Percentiles rank a stretch among this genome's conserved stretches.
These are phyloP conservation scores for Physocladia obscura DNA, from an alignment of 192 early-diverging fungal genomes.

Conservation along the genomic window DNA sequence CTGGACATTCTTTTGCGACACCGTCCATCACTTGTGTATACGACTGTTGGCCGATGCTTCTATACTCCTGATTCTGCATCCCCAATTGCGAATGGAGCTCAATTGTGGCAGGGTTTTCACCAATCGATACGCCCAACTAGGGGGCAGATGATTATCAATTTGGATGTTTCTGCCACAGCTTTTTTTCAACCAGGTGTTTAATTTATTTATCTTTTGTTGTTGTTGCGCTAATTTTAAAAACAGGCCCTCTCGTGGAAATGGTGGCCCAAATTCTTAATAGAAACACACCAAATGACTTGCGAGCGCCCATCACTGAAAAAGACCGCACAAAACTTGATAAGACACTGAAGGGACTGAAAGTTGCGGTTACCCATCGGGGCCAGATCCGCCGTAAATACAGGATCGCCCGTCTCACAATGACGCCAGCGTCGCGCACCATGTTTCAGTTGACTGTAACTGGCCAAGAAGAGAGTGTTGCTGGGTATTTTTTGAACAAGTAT, in stretches of 20 bases:
- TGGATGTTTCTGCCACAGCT: conserved; percentile 62
- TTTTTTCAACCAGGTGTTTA: conserved; percentile 55
- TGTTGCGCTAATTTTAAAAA: conserved; percentile 10
- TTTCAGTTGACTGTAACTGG: conserved; percentile 58
- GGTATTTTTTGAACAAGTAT: conserved; percentile 79
- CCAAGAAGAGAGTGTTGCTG: conserved; percentile 65
- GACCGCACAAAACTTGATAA: conserved; percentile 51
- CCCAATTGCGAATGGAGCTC: conserved; percentile 69
- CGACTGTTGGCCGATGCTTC: conserved; percentile 85
- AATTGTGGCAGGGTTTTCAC: conserved; percentile 93
- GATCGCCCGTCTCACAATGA: conserved; percentile 64
- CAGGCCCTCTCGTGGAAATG: conserved; percentile 67
- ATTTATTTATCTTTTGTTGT: not conserved
- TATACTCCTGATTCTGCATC: conserved; percentile 71
- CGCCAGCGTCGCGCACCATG: conserved; percentile 65
- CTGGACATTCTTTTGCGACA: conserved; percentile 84
- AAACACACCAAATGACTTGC: conserved; percentile 50
- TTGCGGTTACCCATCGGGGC: conserved; percentile 56
- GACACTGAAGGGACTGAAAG: conserved; percentile 48
- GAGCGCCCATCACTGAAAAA: conserved; percentile 44
- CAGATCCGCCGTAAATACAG: conserved; percentile 74
- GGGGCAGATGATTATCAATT: conserved; percentile 62
- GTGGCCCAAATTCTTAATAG: conserved; percentile 64
- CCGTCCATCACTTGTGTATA: conserved; percentile 73
- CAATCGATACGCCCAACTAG: conserved; percentile 77